These are phyloP conservation scores for Apiotrichum gamsii DNA, from an alignment of 1,284 basidiomycete species.

Conservation along the genomic window DNA sequence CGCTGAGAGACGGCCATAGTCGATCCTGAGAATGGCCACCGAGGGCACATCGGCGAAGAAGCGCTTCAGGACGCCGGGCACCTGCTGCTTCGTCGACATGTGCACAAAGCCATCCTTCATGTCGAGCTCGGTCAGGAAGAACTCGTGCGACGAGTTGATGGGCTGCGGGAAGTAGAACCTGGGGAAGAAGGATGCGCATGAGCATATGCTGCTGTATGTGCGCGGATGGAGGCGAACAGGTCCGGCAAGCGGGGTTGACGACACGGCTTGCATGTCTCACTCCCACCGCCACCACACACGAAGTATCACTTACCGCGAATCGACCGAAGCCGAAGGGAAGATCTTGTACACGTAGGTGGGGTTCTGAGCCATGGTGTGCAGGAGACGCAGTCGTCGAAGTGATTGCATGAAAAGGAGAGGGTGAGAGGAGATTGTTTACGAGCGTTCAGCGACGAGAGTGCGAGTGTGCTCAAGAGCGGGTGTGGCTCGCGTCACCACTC, in stretches of 20 bases:
- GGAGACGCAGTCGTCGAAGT: neutral
- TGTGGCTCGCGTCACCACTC: too few species aligned
- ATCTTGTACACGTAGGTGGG: slow-evolving; percentile 46
- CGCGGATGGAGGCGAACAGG: neutral
- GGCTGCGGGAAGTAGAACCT: slow-evolving; percentile 24
- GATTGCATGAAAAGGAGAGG: neutral
- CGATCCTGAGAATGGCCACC: slow-evolving; percentile 54
- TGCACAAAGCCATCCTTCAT: slow-evolving; percentile 55
- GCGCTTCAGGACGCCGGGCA: slow-evolving; percentile 53
- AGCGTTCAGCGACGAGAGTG: too few species aligned
- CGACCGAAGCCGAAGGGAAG: slow-evolving; percentile 38
- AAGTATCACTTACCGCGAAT: slow-evolving; percentile 29
- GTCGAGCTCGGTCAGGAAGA: slow-evolving; percentile 37
- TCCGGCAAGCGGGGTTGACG: too few species aligned
- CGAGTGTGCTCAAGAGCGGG: too few species aligned
- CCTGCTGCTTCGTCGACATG: slow-evolving; percentile 56
- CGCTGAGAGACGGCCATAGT: slow-evolving; percentile 28
- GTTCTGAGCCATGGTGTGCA: slow-evolving; percentile 20
- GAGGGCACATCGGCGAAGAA: slow-evolving; percentile 52
- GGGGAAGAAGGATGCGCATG: neutral
- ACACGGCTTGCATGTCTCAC: too few species aligned
- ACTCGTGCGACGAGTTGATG: slow-evolving; percentile 30
- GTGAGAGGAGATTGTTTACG: neutral
- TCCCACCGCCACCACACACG: neutral
- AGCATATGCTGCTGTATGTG: neutral